Percentiles rank a stretch among this genome's conserved stretches.
Evolutionary conservation across 257 asterid genomes (phyloP).

Genomic region (Avicennia marina): DNA sequence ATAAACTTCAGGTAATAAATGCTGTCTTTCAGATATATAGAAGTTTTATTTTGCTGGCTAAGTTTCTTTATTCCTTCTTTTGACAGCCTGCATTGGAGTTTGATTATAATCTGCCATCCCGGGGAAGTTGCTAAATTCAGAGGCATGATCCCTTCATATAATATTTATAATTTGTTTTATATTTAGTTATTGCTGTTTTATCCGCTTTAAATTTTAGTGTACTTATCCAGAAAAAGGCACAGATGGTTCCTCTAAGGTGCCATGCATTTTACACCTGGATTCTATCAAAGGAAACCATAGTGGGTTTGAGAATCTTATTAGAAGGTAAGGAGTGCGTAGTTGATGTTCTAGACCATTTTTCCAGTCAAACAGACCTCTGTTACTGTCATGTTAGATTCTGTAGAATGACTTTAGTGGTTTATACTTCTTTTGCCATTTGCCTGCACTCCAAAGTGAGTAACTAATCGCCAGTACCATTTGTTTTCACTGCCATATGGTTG

Average conservation of each 20-base stretch:
- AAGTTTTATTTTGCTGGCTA: slow-evolving; percentile 19
- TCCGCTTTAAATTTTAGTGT: slow-evolving; percentile 19
- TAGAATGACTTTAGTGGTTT: neutral
- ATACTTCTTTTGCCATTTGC: neutral
- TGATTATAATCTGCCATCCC: slow-evolving; percentile 85
- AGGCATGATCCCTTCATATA: slow-evolving; percentile 36
- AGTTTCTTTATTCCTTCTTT: slow-evolving; percentile 14
- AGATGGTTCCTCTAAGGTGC: slow-evolving; percentile 33
- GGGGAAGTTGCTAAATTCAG: slow-evolving; percentile 52
- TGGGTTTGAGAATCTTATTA: slow-evolving; percentile 58
- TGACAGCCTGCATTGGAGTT: slow-evolving; percentile 95
- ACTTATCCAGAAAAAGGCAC: slow-evolving; percentile 46
- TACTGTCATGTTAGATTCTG: no score
- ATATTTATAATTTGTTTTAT: slow-evolving; percentile 11
- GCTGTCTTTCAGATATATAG: slow-evolving; percentile 12
- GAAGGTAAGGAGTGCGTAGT: slow-evolving; percentile 40
- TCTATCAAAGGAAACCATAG: slow-evolving; percentile 74
- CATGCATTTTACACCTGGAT: slow-evolving; percentile 93
- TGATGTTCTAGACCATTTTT: slow-evolving; percentile 13
- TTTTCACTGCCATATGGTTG: neutral
- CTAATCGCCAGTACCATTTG: neutral
- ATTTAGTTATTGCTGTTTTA: slow-evolving; percentile 12
- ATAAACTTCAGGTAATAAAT: slow-evolving; percentile 78
- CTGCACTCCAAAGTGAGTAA: neutral
- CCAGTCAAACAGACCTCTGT: no score